Percentiles rank a stretch among this genome's conserved stretches.
Conservation (phyloP, 2,329 filamentous ascomycete species). For the Didymellaceae sp. region DNA sequence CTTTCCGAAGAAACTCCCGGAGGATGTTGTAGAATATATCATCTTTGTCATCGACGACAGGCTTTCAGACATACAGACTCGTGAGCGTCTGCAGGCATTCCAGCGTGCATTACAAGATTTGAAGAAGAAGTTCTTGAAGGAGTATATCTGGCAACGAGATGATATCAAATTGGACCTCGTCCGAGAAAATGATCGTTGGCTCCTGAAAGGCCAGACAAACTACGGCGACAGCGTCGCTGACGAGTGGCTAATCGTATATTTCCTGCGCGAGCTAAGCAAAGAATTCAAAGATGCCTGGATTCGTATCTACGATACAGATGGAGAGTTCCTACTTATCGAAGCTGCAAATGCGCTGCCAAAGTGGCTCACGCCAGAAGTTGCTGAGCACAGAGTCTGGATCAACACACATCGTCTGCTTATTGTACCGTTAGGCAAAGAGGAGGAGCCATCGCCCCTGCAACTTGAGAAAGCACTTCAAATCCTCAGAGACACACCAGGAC, state of each 20-base stretch:
- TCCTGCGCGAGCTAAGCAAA: slow-evolving; percentile 81
- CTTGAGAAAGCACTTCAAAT: slow-evolving; percentile 69
- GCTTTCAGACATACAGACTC: slow-evolving; percentile 61
- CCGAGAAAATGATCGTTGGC: slow-evolving; percentile 64
- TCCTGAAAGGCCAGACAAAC: slow-evolving; percentile 78
- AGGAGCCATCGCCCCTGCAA: slow-evolving; percentile 55
- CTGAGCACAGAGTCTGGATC: slow-evolving; percentile 88
- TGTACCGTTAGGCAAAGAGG: slow-evolving; percentile 62
- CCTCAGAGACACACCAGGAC: slow-evolving; percentile 62
- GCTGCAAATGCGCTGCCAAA: slow-evolving; percentile 85
- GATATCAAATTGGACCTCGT: slow-evolving; percentile 71
- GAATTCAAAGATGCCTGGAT: slow-evolving; percentile 79
- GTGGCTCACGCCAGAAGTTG: slow-evolving; percentile 92
- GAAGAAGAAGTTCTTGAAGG: slow-evolving; percentile 70
- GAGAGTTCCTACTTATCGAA: slow-evolving; percentile 94
- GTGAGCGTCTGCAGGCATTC: slow-evolving; percentile 72
- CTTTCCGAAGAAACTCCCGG: slow-evolving; percentile 72
- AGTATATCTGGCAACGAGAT: slow-evolving; percentile 96
- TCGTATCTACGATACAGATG: slow-evolving; percentile 83
- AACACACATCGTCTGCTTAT: slow-evolving; percentile 77
- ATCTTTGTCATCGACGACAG: slow-evolving; percentile 72
- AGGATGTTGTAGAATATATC: slow-evolving; percentile 86
- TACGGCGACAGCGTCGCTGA: slow-evolving; percentile 96
- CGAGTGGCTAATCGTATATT: slow-evolving; percentile 94
- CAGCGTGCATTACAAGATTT: slow-evolving; percentile 72